phyloP scores from a whole-genome alignment of 495 filamentous ascomycete species.

The Aspergillus steynii region DNA sequence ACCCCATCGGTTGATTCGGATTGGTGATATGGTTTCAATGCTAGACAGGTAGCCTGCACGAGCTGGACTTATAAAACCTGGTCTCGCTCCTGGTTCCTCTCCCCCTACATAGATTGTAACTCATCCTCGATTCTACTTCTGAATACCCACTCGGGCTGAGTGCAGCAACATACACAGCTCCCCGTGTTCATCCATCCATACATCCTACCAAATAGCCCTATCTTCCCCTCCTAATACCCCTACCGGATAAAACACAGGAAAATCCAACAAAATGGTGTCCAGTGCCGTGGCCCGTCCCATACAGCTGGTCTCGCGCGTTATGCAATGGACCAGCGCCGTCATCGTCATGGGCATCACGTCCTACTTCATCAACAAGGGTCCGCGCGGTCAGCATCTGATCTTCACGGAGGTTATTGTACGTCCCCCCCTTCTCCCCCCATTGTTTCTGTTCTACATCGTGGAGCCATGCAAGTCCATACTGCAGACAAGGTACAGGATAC shows the following conservation, averaged over 20 bases:
- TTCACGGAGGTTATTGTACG: slow-evolving; percentile 60
- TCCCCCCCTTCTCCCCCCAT: slow-evolving; percentile 4
- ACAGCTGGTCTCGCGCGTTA: slow-evolving; percentile 32
- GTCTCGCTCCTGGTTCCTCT: slow-evolving; percentile 6
- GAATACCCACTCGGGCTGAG: not conserved
- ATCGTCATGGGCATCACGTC: slow-evolving; percentile 62
- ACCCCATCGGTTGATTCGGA: slow-evolving; percentile 10
- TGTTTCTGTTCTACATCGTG: too few relatives aligned
- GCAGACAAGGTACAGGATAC: too few relatives aligned
- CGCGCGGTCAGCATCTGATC: slow-evolving; percentile 45
- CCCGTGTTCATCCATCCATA: not conserved
- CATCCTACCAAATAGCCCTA: not conserved
- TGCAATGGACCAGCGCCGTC: slow-evolving; percentile 58
- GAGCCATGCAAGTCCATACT: not conserved
- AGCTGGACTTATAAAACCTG: slow-evolving; percentile 16
- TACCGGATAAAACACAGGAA: not conserved
- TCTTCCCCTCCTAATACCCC: not conserved
- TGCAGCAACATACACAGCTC: not conserved
- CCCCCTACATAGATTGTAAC: not conserved
- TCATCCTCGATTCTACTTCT: not conserved
- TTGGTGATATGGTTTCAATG: slow-evolving; percentile 9
- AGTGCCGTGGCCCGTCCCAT: slow-evolving; percentile 35
- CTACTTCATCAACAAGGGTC: slow-evolving; percentile 50
- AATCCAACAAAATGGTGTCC: slow-evolving; percentile 31
- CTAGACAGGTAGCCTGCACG: slow-evolving; percentile 1